Evolutionary conservation across 345 rosid genomes (phyloP).

Genomic region (Brassica carinata): DNA sequence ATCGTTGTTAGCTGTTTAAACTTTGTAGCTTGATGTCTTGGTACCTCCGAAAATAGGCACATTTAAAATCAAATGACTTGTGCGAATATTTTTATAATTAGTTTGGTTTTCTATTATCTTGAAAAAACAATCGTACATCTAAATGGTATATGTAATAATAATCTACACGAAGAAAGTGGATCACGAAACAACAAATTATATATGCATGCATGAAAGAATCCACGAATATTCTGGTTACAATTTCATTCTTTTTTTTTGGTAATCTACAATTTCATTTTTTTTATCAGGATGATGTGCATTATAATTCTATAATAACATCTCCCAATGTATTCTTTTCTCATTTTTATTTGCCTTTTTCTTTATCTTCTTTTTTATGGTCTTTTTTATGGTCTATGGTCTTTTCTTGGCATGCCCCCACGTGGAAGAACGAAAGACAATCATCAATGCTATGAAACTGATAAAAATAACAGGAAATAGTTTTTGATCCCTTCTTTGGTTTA

Average conservation of each 20-base stretch:
- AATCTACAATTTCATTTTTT: not conserved
- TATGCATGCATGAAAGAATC: slow-evolving; percentile 22
- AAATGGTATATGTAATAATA: not conserved
- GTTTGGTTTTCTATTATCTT: not conserved
- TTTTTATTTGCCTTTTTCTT: slow-evolving; percentile 18
- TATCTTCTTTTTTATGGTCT: slow-evolving; percentile 30
- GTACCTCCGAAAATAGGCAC: not conserved
- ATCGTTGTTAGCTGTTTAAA: not conserved
- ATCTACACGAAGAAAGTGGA: slow-evolving; percentile 11
- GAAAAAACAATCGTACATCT: not conserved
- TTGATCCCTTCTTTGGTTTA: slow-evolving; percentile 3
- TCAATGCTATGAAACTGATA: slow-evolving; percentile 30
- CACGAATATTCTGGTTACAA: slow-evolving; percentile 24
- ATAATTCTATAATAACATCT: slow-evolving; percentile 18
- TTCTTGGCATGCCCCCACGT: slow-evolving; percentile 42
- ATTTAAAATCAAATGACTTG: not conserved
- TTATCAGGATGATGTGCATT: slow-evolving; percentile 13
- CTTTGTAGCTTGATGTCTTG: not conserved
- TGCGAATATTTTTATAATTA: not conserved
- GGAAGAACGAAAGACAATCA: slow-evolving; percentile 38
- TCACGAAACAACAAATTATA: slow-evolving; percentile 19
- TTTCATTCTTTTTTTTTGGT: not conserved
- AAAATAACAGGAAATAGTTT: slow-evolving; percentile 24
- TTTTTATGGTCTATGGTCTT: slow-evolving; percentile 42
- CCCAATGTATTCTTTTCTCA: slow-evolving; percentile 20